Percentiles rank a stretch among this genome's conserved stretches.
Conservation (phyloP, 495 filamentous ascomycete species). For the Glarea lozoyensis region DNA sequence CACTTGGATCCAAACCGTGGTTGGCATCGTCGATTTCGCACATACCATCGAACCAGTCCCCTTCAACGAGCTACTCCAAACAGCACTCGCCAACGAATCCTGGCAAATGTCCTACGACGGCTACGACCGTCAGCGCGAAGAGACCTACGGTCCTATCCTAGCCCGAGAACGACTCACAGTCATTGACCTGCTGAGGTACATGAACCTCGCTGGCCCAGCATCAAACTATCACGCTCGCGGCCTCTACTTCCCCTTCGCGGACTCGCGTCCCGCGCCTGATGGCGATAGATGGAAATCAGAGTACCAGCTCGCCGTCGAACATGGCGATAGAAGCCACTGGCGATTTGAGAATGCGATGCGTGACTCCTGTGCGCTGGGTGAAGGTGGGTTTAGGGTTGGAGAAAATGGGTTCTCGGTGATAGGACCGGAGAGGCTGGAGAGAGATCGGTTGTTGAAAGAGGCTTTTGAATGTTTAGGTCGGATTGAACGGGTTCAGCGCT, state of each 20-base stretch:
- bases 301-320: no score
- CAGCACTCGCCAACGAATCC: not conserved
- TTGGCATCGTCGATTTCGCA: conserved; percentile 22
- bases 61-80: conserved; percentile 2
- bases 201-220: not conserved
- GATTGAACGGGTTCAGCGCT: no score
- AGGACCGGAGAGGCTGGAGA: no score
- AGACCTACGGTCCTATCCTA: conserved; percentile 1
- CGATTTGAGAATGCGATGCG: no score
- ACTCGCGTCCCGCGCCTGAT: no score
- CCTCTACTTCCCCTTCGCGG: not conserved
- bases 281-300: no score
- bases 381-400: no score
- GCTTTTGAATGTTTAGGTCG: no score
- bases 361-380: no score
- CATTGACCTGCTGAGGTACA: conserved; percentile 2
- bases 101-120: conserved; percentile 6
- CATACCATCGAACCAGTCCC: conserved; percentile 5
- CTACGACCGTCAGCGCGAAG: not conserved
- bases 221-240: not conserved
- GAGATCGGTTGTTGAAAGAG: no score
- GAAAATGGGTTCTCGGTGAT: no score
- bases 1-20: conserved; percentile 24
- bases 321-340: no score
- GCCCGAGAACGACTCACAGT: conserved; percentile 3